Percentiles rank a stretch among this genome's conserved stretches.
Evolutionary conservation across 2,329 filamentous ascomycete species (phyloP).

Genomic region (Trichoderma breve): DNA sequence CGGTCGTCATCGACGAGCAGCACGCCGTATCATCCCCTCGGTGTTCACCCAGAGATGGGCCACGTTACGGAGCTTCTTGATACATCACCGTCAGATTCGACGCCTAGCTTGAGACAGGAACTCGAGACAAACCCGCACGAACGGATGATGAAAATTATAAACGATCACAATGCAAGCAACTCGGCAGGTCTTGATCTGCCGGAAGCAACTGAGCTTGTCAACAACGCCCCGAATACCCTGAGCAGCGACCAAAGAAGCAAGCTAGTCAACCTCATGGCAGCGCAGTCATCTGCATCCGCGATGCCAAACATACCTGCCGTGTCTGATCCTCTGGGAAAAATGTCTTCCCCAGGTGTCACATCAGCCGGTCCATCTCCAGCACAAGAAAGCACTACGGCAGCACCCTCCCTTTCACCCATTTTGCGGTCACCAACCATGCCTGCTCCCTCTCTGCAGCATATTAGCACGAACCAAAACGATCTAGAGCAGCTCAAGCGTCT

Average conservation of each 20-base stretch:
- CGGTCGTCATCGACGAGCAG: conserved; percentile 33
- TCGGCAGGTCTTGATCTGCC: conserved; percentile 51
- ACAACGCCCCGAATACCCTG: conserved; percentile 53
- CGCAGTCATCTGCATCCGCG: conserved; percentile 34
- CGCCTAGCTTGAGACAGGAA: conserved; percentile 54
- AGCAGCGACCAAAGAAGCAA: conserved; percentile 57
- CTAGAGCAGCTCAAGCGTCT: conserved; percentile 76
- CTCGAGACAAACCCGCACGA: conserved; percentile 58
- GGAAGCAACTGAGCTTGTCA: conserved; percentile 49
- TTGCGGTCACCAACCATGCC: conserved; percentile 44
- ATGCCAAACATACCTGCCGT: conserved; percentile 26
- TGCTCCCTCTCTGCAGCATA: conserved; percentile 56
- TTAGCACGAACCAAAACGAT: conserved; percentile 69
- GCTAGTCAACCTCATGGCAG: conserved; percentile 61
- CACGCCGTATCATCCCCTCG: conserved; percentile 27
- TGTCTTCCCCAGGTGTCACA: conserved; percentile 24
- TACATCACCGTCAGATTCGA: conserved; percentile 46
- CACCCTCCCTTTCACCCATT: conserved; percentile 49
- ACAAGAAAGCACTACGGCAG: conserved; percentile 27
- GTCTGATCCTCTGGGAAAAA: conserved; percentile 22
- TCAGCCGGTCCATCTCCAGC: no score
- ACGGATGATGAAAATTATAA: conserved; percentile 64
- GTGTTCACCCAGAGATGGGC: conserved; percentile 46
- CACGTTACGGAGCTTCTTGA: conserved; percentile 63
- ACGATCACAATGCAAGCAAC: conserved; percentile 59